Percentiles rank a stretch among this genome's conserved stretches.
Conservation (phyloP, 179 eudicot genomes). For the Amaranthus tricolor region DNA sequence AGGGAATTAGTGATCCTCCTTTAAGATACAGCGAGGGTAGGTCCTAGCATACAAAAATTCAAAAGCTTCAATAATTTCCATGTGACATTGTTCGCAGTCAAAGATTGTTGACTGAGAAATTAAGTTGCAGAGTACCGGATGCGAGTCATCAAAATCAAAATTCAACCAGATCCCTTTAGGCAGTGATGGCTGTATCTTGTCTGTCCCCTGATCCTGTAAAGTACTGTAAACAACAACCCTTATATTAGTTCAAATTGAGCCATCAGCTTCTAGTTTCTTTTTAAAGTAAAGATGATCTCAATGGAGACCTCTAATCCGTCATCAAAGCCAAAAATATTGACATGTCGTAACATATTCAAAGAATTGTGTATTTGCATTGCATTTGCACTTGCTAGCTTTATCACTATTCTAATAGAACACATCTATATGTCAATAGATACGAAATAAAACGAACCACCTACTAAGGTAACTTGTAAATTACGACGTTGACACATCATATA, state of each 20-base stretch:
- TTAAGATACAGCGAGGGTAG: slow-evolving; percentile 69
- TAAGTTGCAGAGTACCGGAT: slow-evolving; percentile 60
- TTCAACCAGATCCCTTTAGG: slow-evolving; percentile 87
- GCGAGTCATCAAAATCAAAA: slow-evolving; percentile 92
- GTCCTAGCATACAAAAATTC: slow-evolving; percentile 50
- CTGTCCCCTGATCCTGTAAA: slow-evolving; percentile 45
- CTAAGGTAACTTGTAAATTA: not conserved
- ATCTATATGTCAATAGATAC: not conserved
- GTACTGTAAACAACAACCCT: slow-evolving; percentile 49
- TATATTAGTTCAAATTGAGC: slow-evolving; percentile 14
- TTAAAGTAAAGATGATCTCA: slow-evolving; percentile 3
- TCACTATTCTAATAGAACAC: not conserved
- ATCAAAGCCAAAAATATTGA: not conserved
- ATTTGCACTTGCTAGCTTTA: slow-evolving; percentile 4
- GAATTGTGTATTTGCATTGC: not conserved
- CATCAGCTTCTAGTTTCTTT: not conserved
- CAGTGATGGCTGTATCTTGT: slow-evolving; percentile 54
- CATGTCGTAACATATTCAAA: not conserved
- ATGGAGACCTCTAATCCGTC: not conserved
- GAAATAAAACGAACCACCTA: not conserved
- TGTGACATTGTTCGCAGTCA: not conserved
- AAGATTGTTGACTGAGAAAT: slow-evolving; percentile 10
- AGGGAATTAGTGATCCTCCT: slow-evolving; percentile 90
- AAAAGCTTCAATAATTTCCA: slow-evolving; percentile 16
- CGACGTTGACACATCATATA: not conserved